These are phyloP conservation scores for Neonectria faginata DNA, from an alignment of 2,329 filamentous ascomycete genomes.

Conservation along the genomic window DNA sequence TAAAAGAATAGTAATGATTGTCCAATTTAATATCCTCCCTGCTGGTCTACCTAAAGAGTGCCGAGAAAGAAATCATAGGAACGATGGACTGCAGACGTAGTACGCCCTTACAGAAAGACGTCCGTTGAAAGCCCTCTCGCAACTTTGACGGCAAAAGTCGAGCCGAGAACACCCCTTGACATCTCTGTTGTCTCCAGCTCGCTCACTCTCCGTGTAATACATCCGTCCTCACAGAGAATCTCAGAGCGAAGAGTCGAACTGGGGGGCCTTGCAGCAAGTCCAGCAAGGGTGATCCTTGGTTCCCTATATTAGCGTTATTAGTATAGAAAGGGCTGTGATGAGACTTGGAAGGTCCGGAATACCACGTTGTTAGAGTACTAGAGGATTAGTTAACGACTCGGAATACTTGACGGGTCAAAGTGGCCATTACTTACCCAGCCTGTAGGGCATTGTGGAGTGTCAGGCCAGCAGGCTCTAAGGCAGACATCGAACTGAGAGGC, in stretches of 20 bases:
- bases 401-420: background rate
- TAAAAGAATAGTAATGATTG: background rate
- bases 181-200: background rate
- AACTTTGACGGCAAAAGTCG: background rate
- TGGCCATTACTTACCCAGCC: slow-evolving; percentile 17
- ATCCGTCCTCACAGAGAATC: background rate
- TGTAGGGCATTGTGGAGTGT: slow-evolving; percentile 11
- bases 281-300: slow-evolving; percentile 12
- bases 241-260: slow-evolving; percentile 4
- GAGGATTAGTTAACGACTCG: background rate
- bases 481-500: slow-evolving; percentile 1
- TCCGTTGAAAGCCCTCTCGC: background rate
- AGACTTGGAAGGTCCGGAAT: background rate
- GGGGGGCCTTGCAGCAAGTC: slow-evolving; percentile 27
- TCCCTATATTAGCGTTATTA: slow-evolving; percentile 21
- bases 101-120: background rate
- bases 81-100: background rate
- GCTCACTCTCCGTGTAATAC: no score
- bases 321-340: background rate
- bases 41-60: background rate
- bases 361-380: slow-evolving; percentile 27
- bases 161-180: background rate
- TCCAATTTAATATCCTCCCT: background rate
- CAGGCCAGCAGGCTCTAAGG: slow-evolving; percentile 11
- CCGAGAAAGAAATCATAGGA: background rate